Evolutionary conservation across 139 green algal genomes (phyloP), one percentile per base, ranked within the genome.

Genomic region (Gonium pectorale): DNA sequence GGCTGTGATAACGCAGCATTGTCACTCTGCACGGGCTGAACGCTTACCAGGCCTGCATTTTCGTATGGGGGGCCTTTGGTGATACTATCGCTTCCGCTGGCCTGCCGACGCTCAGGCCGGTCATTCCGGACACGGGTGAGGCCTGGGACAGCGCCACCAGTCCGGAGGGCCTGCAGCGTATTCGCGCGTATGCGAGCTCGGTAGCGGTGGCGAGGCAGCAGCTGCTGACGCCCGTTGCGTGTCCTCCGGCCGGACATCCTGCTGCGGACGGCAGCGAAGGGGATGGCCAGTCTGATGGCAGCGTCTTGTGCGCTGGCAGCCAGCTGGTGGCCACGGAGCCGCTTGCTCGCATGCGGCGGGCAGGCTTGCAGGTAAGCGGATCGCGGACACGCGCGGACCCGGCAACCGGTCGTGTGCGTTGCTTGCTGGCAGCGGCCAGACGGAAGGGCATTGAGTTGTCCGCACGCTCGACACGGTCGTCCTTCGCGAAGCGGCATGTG

Each of bases 201-300:
- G 64, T 85, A 64, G 79, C 79, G 2, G 64, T 85, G 35, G 79
- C 79, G 17, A 41, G 64, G 64, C 79, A 85, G 35, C 13, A 56
- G 49, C 64, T 85, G 64, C 64, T 85, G 37, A 37, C 26, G 29
- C 11, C 64, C 15, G 46, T 15, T 15, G 46, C 46, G 35, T 5
- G 43, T 21, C 8, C 56, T 13, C 15, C 56, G 19, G 56, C 56
- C 5, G 56, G 17, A 5, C 56, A 64, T 26, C 56, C 56, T n/a
- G 24, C 5, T 5, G 56, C 19, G 15, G 29, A 43, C 9, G 68
- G 3, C 29, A 17, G 29, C 29, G 15, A 31, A 0, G 8, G 1
- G n/a, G 69, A 15, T 21, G 31, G 46, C 31, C 17, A 43, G 40
- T n/a, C n/a, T n/a, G n/a, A n/a, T n/a, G 4, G 63, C 33, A n/a